Percentiles rank a stretch among this genome's conserved stretches.
Conservation (phyloP, 345 rosid genomes). For the Eucalyptus sp. region DNA sequence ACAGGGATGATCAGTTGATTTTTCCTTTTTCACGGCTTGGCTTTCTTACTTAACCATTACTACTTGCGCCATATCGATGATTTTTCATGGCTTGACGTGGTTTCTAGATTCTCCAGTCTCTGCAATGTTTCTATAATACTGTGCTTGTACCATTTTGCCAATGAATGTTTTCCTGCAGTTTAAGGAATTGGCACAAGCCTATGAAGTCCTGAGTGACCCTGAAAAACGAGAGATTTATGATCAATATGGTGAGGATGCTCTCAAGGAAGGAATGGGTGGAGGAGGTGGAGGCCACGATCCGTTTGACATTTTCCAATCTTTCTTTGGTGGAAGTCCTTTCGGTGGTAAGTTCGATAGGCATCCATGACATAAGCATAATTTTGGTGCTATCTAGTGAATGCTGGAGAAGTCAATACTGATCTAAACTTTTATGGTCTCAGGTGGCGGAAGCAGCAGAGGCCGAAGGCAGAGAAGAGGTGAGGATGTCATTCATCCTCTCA, state of each 20-base stretch:
- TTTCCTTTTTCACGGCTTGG: not conserved
- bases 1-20: not conserved
- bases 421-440: not conserved
- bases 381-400: not conserved
- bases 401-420: not conserved
- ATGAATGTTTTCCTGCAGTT: slow-evolving; percentile 20
- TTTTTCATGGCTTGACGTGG: not conserved
- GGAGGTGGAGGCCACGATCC: slow-evolving; percentile 64
- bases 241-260: slow-evolving; percentile 79
- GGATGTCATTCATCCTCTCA: slow-evolving; percentile 82
- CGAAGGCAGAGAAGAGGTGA: slow-evolving; percentile 90
- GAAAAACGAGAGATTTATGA: slow-evolving; percentile 78
- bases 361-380: not conserved
- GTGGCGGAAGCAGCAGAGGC: slow-evolving; percentile 74
- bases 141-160: not conserved
- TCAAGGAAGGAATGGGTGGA: slow-evolving; percentile 87
- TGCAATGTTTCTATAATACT: not conserved
- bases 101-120: not conserved
- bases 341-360: slow-evolving; percentile 22
- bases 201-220: slow-evolving; percentile 69
- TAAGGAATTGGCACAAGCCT: slow-evolving; percentile 75
- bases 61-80: not conserved
- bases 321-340: slow-evolving; percentile 70
- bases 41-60: not conserved
- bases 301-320: slow-evolving; percentile 65